phyloP scores from a whole-genome alignment of 306 rosid species.

The Medicago lupulina region DNA sequence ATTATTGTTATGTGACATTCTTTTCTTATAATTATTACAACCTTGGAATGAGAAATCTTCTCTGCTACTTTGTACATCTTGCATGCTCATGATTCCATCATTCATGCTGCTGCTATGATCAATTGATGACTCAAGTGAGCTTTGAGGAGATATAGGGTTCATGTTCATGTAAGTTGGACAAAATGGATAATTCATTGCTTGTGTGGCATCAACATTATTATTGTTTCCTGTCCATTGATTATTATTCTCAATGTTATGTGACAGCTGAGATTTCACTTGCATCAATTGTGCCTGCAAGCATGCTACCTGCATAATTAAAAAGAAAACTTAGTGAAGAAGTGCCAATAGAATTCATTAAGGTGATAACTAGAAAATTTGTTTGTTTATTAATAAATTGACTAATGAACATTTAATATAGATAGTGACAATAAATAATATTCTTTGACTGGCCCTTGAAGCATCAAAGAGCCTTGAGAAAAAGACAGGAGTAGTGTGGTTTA shows the following conservation, averaged over 20 bases:
- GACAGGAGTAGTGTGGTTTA: constrained; percentile 44
- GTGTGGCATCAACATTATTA: constrained; percentile 28
- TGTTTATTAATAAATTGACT: constrained; percentile 41
- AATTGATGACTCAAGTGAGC: constrained; percentile 78
- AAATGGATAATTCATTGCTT: constrained; percentile 46
- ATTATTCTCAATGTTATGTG: constrained; percentile 63
- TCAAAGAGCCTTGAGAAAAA: constrained; percentile 42
- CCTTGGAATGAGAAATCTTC: constrained; percentile 53
- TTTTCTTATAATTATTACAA: constrained; percentile 52
- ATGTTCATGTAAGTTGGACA: constrained; percentile 58
- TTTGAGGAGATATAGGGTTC: constrained; percentile 84
- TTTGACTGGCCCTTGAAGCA: constrained; percentile 46
- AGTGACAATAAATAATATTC: constrained; percentile 34
- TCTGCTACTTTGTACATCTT: constrained; percentile 60
- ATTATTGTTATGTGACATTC: constrained; percentile 37
- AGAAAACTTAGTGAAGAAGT: constrained; percentile 14
- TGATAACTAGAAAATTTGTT: constrained; percentile 26
- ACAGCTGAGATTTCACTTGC: constrained; percentile 81
- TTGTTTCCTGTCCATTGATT: constrained; percentile 54
- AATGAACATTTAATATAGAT: constrained; percentile 23
- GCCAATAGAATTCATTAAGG: background rate
- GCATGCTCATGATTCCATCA: constrained; percentile 57
- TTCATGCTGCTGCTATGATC: constrained; percentile 57
- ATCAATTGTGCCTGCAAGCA: constrained; percentile 86
- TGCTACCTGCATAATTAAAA: constrained; percentile 67